Conservation (phyloP, 306 rosid genomes). For the Castanea sativa region DNA sequence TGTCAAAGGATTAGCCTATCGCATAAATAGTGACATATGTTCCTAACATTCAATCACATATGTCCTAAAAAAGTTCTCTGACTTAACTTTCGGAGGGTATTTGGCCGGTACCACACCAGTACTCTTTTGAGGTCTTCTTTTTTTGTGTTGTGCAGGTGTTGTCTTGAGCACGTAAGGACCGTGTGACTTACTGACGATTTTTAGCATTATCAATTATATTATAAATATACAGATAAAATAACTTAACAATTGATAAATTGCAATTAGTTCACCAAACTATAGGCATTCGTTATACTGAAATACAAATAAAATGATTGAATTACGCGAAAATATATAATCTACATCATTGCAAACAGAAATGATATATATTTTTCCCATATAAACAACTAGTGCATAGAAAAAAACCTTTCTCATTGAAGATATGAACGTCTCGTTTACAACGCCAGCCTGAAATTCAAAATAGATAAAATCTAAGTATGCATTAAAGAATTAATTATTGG, state of each 20-base stretch:
- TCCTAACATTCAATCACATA: too few species aligned
- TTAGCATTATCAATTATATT: too few species aligned
- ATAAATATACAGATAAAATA: background rate
- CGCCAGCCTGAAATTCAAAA: slow-evolving; percentile 54
- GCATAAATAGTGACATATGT: too few species aligned
- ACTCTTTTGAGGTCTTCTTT: too few species aligned
- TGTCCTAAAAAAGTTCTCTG: too few species aligned
- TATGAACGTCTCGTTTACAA: slow-evolving; percentile 60
- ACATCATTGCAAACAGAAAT: background rate
- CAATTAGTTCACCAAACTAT: background rate
- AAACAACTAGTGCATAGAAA: slow-evolving; percentile 13
- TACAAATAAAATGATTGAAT: background rate
- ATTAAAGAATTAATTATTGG: slow-evolving; percentile 3
- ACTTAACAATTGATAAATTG: background rate
- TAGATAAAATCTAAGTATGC: slow-evolving; percentile 7
- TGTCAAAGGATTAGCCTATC: too few species aligned
- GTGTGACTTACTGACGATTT: too few species aligned
- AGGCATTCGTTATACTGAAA: background rate
- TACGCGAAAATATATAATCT: background rate
- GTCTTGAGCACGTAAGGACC: too few species aligned
- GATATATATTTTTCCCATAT: background rate
- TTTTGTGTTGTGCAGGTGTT: too few species aligned
- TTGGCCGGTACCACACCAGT: too few species aligned
- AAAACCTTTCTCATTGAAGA: slow-evolving; percentile 88
- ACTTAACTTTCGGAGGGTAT: too few species aligned